phyloP scores from a whole-genome alignment of 164 flowering plant species.

The Vitis rupestris region DNA sequence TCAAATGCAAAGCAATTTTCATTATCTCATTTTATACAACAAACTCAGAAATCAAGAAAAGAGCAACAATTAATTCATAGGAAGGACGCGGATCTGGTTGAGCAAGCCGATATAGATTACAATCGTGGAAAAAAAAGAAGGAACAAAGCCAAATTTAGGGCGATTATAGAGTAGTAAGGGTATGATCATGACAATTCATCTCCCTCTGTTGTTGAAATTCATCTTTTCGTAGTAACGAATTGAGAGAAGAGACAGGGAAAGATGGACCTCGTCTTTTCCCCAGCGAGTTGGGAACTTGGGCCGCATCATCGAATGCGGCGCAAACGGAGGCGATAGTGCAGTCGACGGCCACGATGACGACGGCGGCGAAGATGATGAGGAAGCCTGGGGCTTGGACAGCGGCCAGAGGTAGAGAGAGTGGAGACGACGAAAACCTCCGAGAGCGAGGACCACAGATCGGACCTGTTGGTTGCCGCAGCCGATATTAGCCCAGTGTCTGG shows the following conservation, averaged over 20 bases:
- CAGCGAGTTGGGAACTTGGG: slow-evolving; percentile 37
- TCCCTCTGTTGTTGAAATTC: slow-evolving; percentile 38
- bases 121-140: not conserved
- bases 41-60: not conserved
- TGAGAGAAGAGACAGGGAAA: slow-evolving; percentile 77
- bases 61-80: not conserved
- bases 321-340: slow-evolving; percentile 12
- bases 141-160: slow-evolving; percentile 5
- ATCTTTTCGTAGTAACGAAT: slow-evolving; percentile 81
- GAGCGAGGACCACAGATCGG: slow-evolving; percentile 80
- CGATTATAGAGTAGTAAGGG: too few species aligned
- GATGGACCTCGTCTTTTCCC: slow-evolving; percentile 91
- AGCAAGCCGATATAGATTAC: not conserved
- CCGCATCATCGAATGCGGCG: slow-evolving; percentile 16
- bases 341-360: slow-evolving; percentile 23
- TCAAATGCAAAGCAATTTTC: not conserved
- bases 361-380: slow-evolving; percentile 17
- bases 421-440: slow-evolving; percentile 88
- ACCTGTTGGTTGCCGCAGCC: slow-evolving; percentile 65
- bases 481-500: slow-evolving; percentile 59
- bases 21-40: not conserved
- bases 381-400: slow-evolving; percentile 43
- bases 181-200: slow-evolving; percentile 8
- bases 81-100: not conserved
- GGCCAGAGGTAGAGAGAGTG: slow-evolving; percentile 70